A percentile compares a stretch with the other conserved stretches of the same genome.
Evolutionary conservation across 352 stramenopile species (phyloP).

Genomic region (Phytophthora litchii): DNA sequence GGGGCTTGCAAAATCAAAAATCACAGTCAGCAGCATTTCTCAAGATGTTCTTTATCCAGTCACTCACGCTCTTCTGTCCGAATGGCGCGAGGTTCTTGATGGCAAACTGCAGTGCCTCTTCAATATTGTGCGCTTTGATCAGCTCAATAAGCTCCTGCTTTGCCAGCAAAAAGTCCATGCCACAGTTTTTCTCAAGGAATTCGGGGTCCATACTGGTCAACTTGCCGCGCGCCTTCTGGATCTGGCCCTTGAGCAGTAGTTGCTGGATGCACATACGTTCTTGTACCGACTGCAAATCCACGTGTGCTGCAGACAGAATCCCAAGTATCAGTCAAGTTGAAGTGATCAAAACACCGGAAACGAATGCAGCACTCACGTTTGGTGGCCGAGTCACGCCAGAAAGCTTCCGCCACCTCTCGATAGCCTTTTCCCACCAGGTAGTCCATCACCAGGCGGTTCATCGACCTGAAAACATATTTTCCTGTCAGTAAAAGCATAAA

Average conservation of each 20-base stretch:
- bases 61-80: slow-evolving; percentile 75
- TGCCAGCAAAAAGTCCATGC: slow-evolving; percentile 76
- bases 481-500: slow-evolving; percentile 8
- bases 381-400: slow-evolving; percentile 71
- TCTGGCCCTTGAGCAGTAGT: slow-evolving; percentile 62
- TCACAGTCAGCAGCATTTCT: slow-evolving; percentile 1
- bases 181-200: slow-evolving; percentile 63
- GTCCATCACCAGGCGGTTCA: slow-evolving; percentile 85
- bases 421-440: slow-evolving; percentile 85
- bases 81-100: slow-evolving; percentile 75
- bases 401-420: slow-evolving; percentile 75
- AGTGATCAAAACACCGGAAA: slow-evolving; percentile 10
- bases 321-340: slow-evolving; percentile 19
- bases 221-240: slow-evolving; percentile 65
- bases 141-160: slow-evolving; percentile 86
- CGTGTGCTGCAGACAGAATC: slow-evolving; percentile 42
- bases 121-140: slow-evolving; percentile 70
- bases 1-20: slow-evolving; percentile 38
- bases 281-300: slow-evolving; percentile 78
- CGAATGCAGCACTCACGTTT: slow-evolving; percentile 50
- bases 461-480: slow-evolving; percentile 44
- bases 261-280: slow-evolving; percentile 76
- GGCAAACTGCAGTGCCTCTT: slow-evolving; percentile 72
- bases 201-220: slow-evolving; percentile 56
- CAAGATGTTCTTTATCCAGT: not conserved